These are phyloP conservation scores for Wickerhamomyces kurtzmanii DNA, from an alignment of 805 yeast genomes.

Conservation along the genomic window DNA sequence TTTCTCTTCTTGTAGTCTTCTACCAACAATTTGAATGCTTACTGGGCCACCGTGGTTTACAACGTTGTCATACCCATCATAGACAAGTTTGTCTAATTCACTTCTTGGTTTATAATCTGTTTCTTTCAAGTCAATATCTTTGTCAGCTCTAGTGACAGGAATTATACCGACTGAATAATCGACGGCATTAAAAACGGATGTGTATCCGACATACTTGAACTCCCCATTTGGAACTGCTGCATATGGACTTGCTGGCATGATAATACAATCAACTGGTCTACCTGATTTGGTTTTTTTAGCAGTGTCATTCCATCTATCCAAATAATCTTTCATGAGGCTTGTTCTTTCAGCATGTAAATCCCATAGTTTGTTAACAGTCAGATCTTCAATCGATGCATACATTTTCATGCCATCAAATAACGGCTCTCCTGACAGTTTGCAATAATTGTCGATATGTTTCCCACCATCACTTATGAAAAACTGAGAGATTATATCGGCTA, in stretches of 20 bases:
- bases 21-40: conserved; percentile 57
- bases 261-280: conserved; percentile 35
- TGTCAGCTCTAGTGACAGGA: conserved; percentile 50
- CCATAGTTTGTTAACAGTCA: conserved; percentile 31
- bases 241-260: conserved; percentile 35
- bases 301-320: conserved; percentile 33
- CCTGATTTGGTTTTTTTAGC: conserved; percentile 24
- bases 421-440: conserved; percentile 31
- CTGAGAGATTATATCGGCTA: conserved; percentile 20
- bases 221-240: conserved; percentile 27
- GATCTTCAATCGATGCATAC: conserved; percentile 24
- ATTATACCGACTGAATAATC: conserved; percentile 49
- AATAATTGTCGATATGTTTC: conserved; percentile 22
- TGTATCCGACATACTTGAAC: conserved; percentile 36
- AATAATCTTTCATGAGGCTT: conserved; percentile 24
- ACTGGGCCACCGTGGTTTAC: conserved; percentile 52
- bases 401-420: conserved; percentile 30
- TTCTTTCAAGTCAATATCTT: conserved; percentile 23
- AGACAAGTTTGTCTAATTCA: conserved; percentile 33
- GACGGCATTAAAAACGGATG: conserved; percentile 41
- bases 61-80: conserved; percentile 37
- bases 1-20: conserved; percentile 53
- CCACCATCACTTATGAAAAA: conserved; percentile 40
- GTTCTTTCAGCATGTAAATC: conserved; percentile 30
- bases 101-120: conserved; percentile 20